Evolutionary conservation across 1,139 yeast species (phyloP), one percentile per base, ranked within the genome.

Genomic region (Geotrichum phurueaensis): DNA sequence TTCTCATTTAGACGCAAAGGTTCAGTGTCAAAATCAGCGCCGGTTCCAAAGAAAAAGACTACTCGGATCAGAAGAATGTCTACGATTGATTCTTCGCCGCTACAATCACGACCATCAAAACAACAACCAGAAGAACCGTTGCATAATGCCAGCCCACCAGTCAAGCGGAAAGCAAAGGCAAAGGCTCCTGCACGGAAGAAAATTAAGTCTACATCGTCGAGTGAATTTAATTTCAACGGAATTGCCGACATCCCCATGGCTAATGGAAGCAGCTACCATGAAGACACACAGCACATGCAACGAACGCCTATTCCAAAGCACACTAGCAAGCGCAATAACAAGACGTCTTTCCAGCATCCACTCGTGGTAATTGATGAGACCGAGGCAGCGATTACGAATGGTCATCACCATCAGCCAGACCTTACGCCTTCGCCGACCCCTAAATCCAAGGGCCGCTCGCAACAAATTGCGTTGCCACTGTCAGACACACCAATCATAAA

Each of bases 401-500:
- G 59, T 31, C 58, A 57, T 39, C 20, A 18, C 20, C 10, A 22
- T 36, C 54, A 12, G 43, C 58, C 12, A 31, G 27, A 13, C 43
- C 58, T 52, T 50, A 59, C 62, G 13, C 57, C 60, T 23, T 52
- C 63, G 18, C 62, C 64, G 22, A 57, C 60, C 12, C 54, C 56
- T 10, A n/a, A 39, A 15, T 49, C 62, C 2, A 50, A 53, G 51
- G 33, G 27, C 36, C 53, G 48, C 12, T 48, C 56, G 15, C 62
- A 65, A 22, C 61, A 73, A 51, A 61, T 76, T 23, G 67, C 77
- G 18, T 64, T 78, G 39, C 79, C 79, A 1, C 61, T 72, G n/a
- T 68, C 73, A 33, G 81, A 75, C 64, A 76, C 80, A 0, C 82
- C 81, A 3, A 70, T 77, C 56, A 73, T 76, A 53, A 72, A 75